Base-by-base conservation (phyloP, 2,329 filamentous ascomycete genomes). In the Ceratocystiopsis brevicomis region DNA sequence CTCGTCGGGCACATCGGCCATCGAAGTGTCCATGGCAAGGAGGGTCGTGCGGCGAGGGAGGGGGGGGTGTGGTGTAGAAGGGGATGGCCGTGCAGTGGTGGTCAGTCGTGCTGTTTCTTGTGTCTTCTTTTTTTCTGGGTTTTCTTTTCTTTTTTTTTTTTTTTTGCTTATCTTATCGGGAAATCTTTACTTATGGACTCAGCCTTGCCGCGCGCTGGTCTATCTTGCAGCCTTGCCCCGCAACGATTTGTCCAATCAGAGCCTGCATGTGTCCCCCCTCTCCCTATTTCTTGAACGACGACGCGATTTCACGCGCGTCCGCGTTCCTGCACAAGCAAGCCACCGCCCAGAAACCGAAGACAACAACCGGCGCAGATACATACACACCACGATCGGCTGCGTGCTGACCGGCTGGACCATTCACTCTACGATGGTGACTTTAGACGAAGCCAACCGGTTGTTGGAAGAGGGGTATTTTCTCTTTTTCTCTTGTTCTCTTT, bases 1-100 rank as follows among this genome's bases (percentile, higher is more conserved):
- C 50, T 58, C 56, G 45, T 54, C 56, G 32, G 54, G 48, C 41
- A 38, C 41, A n/a, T 13, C 15, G 17, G 41, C 45, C 8, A 34
- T 37, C 1, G 30, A 14, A 38, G 18, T 14, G 6, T 37, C 32
- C 45, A 45, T 43, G 10, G 16, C 17, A 19, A 14, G 38, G 41
- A 16, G 25, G 25, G 21, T 21, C 25, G 32, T 14, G 33, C n/a
- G n/a, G n/a, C n/a, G n/a, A n/a, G n/a, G n/a, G n/a, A n/a, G 9
- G 13, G 37, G 17, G 15, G 33, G 14, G 21, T 38, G 30, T 38
- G 6, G 40, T 30, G 15, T 15, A 1, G 19, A 32, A n/a, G 2
- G 39, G 39, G n/a, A 32, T 37, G n/a, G 21, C 33, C 14, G 17
- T 16, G 25, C n/a, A 12, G 18, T 18, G 13, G 14, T 37, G 36